These are phyloP conservation scores for Rosa chinensis DNA, from an alignment of 306 rosid genomes.

Conservation along the genomic window DNA sequence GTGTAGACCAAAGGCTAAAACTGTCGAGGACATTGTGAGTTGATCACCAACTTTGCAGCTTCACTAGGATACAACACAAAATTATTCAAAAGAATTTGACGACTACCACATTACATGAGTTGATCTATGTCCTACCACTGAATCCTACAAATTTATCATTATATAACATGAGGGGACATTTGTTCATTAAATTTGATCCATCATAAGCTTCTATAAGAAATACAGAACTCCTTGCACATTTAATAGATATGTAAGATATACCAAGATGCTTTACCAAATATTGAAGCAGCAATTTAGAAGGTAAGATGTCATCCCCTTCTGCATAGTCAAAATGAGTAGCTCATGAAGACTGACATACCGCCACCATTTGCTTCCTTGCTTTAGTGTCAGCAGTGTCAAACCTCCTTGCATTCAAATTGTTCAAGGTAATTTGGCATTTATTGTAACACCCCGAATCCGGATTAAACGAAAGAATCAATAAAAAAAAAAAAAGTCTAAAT, in stretches of 20 bases:
- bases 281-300: conserved; percentile 62
- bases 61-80: not conserved
- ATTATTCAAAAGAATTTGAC: not conserved
- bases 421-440: too few relatives aligned
- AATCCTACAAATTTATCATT: conserved; percentile 50
- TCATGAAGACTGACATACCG: too few relatives aligned
- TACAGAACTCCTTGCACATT: conserved; percentile 74
- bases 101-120: conserved; percentile 10
- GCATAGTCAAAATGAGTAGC: too few relatives aligned
- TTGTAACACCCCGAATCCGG: too few relatives aligned
- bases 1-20: too few relatives aligned
- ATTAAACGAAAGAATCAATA: too few relatives aligned
- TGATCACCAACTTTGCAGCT: not conserved
- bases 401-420: too few relatives aligned
- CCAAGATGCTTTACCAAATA: conserved; percentile 81
- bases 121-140: conserved; percentile 51
- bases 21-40: too few relatives aligned
- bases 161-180: conserved; percentile 56
- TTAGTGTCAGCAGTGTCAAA: too few relatives aligned
- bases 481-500: too few relatives aligned
- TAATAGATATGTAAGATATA: conserved; percentile 77
- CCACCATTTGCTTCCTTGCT: too few relatives aligned
- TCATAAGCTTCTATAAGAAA: conserved; percentile 60
- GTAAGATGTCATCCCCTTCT: too few relatives aligned
- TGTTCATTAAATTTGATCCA: conserved; percentile 52